Conservation (phyloP, 2,329 filamentous ascomycete genomes). For the Diaporthe ilicicola region DNA sequence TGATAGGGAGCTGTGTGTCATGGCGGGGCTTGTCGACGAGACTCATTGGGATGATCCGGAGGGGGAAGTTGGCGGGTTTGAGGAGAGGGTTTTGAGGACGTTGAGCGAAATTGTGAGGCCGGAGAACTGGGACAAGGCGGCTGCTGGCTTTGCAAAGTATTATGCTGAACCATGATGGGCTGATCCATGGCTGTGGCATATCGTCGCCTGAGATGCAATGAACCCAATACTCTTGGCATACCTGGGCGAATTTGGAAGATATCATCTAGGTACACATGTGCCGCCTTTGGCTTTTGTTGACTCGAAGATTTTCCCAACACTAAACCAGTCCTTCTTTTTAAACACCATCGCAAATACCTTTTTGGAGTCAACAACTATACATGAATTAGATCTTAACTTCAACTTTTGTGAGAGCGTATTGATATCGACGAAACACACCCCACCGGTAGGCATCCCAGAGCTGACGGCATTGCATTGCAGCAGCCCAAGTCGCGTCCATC, state of each 20-base stretch:
- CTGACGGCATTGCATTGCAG: too few species aligned
- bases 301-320: too few species aligned
- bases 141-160: neutral
- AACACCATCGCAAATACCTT: neutral
- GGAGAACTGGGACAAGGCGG: neutral
- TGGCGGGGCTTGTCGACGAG: neutral
- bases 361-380: too few species aligned
- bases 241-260: neutral
- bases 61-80: neutral
- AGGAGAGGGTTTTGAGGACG: neutral
- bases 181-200: neutral
- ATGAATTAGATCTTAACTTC: too few species aligned
- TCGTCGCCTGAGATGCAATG: too few species aligned
- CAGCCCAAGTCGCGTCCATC: neutral
- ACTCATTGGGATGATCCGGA: conserved; percentile 5
- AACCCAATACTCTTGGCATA: neutral
- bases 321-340: too few species aligned
- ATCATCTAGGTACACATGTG: neutral
- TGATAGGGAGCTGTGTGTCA: neutral
- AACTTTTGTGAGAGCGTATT: too few species aligned
- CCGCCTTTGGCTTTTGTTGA: too few species aligned
- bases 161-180: neutral
- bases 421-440: too few species aligned
- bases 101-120: conserved; percentile 2
- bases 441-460: too few species aligned